Conservation (phyloP, 75 land plant genomes). For the Pinus taeda region DNA sequence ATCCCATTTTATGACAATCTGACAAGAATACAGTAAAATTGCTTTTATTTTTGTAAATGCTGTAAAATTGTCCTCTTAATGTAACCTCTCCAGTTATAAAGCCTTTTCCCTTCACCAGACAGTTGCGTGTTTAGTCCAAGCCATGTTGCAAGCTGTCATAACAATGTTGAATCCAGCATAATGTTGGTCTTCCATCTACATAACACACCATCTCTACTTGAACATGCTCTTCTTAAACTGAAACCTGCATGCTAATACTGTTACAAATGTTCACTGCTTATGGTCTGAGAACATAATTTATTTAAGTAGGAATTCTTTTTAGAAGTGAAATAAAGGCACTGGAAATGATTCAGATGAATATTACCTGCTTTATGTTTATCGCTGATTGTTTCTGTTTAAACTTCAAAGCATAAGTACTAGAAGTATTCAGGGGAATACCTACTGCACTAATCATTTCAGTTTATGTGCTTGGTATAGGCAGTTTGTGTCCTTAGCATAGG, state of each 20-base stretch:
- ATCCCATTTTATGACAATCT: not conserved
- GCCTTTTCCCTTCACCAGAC: not conserved
- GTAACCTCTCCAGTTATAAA: not conserved
- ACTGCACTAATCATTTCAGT: not conserved
- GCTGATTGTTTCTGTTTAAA: not conserved
- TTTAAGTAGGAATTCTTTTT: not conserved
- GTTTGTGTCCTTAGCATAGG: not conserved
- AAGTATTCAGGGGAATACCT: not conserved
- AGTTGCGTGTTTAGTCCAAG: not conserved
- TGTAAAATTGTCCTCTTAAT: not conserved
- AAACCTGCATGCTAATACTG: not conserved
- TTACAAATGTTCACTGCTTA: not conserved
- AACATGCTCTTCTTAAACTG: not conserved
- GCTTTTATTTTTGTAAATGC: not conserved
- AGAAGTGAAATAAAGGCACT: not conserved
- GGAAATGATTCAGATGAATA: not conserved
- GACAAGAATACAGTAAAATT: not conserved
- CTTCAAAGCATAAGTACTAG: not conserved
- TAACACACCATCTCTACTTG: not conserved
- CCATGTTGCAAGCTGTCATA: not conserved
- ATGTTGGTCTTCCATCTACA: no score
- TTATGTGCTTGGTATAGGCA: constrained; percentile 6
- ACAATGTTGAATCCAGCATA: not conserved
- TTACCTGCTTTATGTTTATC: not conserved
- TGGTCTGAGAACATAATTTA: not conserved